Evolutionary conservation across 495 filamentous ascomycete genomes (phyloP).

Genomic region (Peziza echinospora): DNA sequence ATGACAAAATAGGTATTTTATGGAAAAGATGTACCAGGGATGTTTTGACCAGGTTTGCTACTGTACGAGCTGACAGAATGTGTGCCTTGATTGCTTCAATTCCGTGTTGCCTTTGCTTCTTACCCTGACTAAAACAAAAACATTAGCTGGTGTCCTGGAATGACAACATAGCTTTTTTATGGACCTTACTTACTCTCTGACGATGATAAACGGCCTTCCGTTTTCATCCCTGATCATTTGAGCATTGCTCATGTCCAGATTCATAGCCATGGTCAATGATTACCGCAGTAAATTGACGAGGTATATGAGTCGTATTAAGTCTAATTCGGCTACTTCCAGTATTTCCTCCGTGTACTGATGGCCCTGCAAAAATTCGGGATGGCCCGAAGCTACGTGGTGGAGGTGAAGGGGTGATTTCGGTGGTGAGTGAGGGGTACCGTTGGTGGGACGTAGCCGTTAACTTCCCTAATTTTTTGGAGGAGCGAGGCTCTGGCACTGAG

Average conservation of each 20-base stretch:
- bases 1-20: constrained; percentile 3
- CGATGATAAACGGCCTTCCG: constrained; percentile 91
- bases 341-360: too few relatives aligned
- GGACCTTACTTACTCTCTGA: constrained; percentile 66
- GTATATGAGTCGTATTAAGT: too few relatives aligned
- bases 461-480: neutral
- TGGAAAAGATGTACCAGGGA: constrained; percentile 35
- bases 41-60: constrained; percentile 91
- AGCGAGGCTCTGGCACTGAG: neutral
- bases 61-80: constrained; percentile 86
- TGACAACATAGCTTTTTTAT: constrained; percentile 1
- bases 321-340: too few relatives aligned
- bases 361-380: too few relatives aligned
- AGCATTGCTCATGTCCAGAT: constrained; percentile 29
- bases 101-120: constrained; percentile 90
- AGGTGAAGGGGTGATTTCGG: too few relatives aligned
- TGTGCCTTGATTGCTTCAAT: constrained; percentile 95
- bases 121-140: constrained; percentile 72
- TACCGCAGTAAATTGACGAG: too few relatives aligned
- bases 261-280: constrained; percentile 18
- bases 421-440: neutral
- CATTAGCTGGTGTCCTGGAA: neutral
- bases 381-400: too few relatives aligned
- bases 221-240: constrained; percentile 77
- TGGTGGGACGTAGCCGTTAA: neutral